phyloP scores from a whole-genome alignment of 768 basidiomycete species.

The Boletus subparvulus region DNA sequence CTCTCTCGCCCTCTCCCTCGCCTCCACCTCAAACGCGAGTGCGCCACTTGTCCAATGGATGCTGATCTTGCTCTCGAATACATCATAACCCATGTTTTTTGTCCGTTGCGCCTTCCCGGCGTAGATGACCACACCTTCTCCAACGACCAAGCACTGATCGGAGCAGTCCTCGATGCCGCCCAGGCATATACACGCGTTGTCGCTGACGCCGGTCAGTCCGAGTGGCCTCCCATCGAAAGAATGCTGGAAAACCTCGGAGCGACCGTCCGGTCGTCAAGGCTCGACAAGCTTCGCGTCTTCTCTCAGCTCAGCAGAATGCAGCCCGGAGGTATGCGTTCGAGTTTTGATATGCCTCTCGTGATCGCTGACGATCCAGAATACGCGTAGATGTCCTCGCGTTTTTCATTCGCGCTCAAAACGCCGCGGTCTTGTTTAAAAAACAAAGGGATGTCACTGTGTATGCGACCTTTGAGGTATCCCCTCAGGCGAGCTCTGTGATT shows the following conservation, averaged over 20 bases:
- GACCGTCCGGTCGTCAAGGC: conserved; percentile 5
- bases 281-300: not conserved
- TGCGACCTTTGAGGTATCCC: too few species aligned
- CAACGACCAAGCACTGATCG: conserved; percentile 29
- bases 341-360: too few species aligned
- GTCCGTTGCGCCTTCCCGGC: conserved; percentile 40
- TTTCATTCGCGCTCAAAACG: too few species aligned
- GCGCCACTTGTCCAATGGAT: not conserved
- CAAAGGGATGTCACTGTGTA: too few species aligned
- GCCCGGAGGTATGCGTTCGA: conserved; percentile 18
- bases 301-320: conserved; percentile 20
- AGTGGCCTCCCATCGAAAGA: conserved; percentile 11
- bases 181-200: not conserved
- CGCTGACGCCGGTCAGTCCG: not conserved
- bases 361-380: not conserved
- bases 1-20: too few species aligned
- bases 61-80: conserved; percentile 19
- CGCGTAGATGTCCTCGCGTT: conserved; percentile 34
- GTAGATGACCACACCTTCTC: conserved; percentile 27
- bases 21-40: too few species aligned
- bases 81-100: conserved; percentile 40
- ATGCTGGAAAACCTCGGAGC: conserved; percentile 24
- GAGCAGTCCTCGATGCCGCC: conserved; percentile 19
- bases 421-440: too few species aligned
- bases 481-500: too few species aligned